Evolutionary conservation across 352 stramenopile species (phyloP).

Genomic region (Hyaloperonospora brassicae): DNA sequence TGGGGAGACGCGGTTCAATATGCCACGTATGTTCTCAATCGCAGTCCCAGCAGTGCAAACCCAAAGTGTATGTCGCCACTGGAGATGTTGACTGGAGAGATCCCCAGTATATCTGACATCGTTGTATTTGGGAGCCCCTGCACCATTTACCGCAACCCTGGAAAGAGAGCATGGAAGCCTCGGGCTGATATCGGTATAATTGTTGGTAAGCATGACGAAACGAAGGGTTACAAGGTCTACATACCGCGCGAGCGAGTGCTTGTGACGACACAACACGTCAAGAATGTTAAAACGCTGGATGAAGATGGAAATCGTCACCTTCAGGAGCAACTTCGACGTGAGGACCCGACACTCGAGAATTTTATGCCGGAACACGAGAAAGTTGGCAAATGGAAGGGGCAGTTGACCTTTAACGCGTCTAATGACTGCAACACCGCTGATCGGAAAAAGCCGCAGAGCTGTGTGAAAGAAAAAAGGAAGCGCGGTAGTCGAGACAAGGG

Average conservation of each 20-base stretch:
- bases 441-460: neutral
- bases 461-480: neutral
- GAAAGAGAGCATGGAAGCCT: neutral
- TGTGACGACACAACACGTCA: slow-evolving; percentile 1
- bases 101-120: neutral
- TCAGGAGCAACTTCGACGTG: neutral
- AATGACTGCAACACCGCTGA: neutral
- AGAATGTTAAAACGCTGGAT: slow-evolving; percentile 1
- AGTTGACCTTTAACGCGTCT: neutral
- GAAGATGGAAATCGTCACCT: neutral
- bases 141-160: neutral
- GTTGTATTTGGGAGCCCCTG: neutral
- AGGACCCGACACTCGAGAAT: neutral
- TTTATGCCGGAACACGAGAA: neutral
- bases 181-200: neutral
- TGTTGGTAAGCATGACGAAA: slow-evolving; percentile 2
- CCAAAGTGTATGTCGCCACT: slow-evolving; percentile 4
- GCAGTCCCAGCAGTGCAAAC: slow-evolving; percentile 14
- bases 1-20: slow-evolving; percentile 12
- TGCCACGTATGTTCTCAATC: slow-evolving; percentile 23
- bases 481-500: neutral
- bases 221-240: slow-evolving; percentile 5
- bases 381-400: neutral
- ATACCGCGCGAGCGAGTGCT: neutral
- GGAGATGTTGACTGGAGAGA: neutral